phyloP scores from a whole-genome alignment of 73 alveolate genomes.

The Paramecium biaurelia region DNA sequence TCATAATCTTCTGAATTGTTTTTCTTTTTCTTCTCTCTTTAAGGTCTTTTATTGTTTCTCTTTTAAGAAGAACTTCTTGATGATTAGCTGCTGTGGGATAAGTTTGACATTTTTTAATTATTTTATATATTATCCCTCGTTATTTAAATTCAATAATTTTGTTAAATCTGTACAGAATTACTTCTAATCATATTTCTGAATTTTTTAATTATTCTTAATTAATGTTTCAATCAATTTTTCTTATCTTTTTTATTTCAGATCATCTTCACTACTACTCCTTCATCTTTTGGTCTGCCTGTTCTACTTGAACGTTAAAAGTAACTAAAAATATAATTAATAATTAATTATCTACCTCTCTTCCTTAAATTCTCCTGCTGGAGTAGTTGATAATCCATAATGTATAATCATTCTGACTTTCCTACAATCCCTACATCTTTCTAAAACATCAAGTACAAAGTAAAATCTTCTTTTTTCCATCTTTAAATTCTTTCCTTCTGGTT shows the following conservation, averaged over 20 bases:
- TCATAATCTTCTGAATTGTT: not conserved
- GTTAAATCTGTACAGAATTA: not conserved
- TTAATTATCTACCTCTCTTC: not conserved
- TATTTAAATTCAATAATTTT: not conserved
- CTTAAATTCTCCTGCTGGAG: not conserved
- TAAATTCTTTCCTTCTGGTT: not conserved
- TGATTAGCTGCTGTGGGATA: not conserved
- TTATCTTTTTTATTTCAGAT: not conserved
- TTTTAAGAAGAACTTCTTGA: not conserved
- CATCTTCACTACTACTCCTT: conserved; percentile 35
- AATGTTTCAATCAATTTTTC: not conserved
- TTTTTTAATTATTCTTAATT: not conserved
- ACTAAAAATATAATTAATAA: not conserved
- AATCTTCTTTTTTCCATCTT: not conserved
- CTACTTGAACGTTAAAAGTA: not conserved
- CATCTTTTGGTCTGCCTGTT: conserved; percentile 47
- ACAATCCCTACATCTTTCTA: conserved; percentile 3
- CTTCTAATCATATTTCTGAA: not conserved
- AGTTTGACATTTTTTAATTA: not conserved
- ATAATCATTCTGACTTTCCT: too few species aligned
- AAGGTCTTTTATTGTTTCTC: not conserved
- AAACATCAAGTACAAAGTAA: conserved; percentile 12
- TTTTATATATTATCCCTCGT: not conserved
- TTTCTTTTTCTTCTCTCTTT: not conserved
- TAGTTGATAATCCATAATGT: too few species aligned